Base-by-base conservation (phyloP, 2,329 filamentous ascomycete species). In the Neofusicoccum sp. region DNA sequence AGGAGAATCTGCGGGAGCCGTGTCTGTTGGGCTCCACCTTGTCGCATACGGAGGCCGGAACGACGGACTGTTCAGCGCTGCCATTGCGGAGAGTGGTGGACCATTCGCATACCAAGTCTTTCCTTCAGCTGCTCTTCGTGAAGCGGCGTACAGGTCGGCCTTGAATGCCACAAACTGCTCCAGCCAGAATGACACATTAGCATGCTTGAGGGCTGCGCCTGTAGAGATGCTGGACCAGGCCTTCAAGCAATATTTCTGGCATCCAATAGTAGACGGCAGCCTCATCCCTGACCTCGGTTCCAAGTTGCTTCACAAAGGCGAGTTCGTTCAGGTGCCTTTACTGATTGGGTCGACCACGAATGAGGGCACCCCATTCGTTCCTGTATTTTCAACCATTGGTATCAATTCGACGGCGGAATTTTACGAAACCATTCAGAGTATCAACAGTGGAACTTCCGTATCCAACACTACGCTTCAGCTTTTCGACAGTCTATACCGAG, bases 341-440 rank as follows among this genome's bases (percentile, higher is more conserved):
- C 76, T 90, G 1, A 74, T 82, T 24, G 87, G 88, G 1, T 81
- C 80, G 12, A 89, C 88, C 67, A 82, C 82, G 0, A 87, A 89
- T 64, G 87, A 90, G 68, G 87, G 85, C 0, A 82, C 82, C 1
- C 75, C 77, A 1, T 86, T 87, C 12, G 44, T 26, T 9, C 6
- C 16, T 28, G 75, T 76, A 1, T 87, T 87, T 66, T 80, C 77
- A 0, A 78, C 79, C 9, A 70, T 63, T 5, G 81, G 79, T n/a
- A 80, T 88, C 62, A 81, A 86, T 67, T 84, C 80, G 1, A 81
- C 78, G 7, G 78, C 74, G 12, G 78, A 86, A 48, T 83, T 86
- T 67, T 70, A 75, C 44, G 66, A 70, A 16, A 75, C 72, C 53
- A 70, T 82, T 9, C 5, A 28, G 2, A 80, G 84, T 66, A n/a